Conservation (phyloP, 1,139 yeast genomes). For the Geotrichum europaeum region DNA sequence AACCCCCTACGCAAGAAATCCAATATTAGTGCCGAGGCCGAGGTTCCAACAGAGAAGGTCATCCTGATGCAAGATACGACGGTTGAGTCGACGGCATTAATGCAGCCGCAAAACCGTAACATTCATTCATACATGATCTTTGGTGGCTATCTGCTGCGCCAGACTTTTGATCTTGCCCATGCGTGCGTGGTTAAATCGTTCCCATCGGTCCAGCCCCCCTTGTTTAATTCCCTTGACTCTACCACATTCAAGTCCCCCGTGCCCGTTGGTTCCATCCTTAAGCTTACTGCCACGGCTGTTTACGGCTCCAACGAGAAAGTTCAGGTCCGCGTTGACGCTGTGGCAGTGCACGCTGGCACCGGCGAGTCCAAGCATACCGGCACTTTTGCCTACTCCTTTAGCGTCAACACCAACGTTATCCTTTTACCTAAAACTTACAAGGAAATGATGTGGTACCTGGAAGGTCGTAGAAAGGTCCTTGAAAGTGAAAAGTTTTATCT, state of each 20-base stretch:
- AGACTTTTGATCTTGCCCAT: constrained; percentile 5
- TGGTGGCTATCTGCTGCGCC: constrained; percentile 6
- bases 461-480: not conserved
- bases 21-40: not conserved
- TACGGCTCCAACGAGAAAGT: not conserved
- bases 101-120: constrained; percentile 9
- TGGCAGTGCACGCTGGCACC: not conserved
- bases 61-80: not conserved
- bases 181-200: not conserved
- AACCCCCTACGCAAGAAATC: not conserved
- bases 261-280: not conserved
- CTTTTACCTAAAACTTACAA: not conserved
- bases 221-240: not conserved
- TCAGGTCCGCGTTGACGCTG: constrained; percentile 3
- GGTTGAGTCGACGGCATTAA: not conserved
- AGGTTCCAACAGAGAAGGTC: not conserved
- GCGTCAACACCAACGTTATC: not conserved
- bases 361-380: not conserved
- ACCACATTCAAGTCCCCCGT: constrained; percentile 5
- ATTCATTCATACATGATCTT: constrained; percentile 5
- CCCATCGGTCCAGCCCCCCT: not conserved
- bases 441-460: constrained; percentile 1
- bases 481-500: constrained; percentile 1
- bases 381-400: constrained; percentile 1
- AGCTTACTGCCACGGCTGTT: not conserved